A percentile compares a stretch with the other conserved stretches of the same genome.
Evolutionary conservation across 805 yeast genomes (phyloP).

Genomic region (Metschnikowia drakensbergensis): DNA sequence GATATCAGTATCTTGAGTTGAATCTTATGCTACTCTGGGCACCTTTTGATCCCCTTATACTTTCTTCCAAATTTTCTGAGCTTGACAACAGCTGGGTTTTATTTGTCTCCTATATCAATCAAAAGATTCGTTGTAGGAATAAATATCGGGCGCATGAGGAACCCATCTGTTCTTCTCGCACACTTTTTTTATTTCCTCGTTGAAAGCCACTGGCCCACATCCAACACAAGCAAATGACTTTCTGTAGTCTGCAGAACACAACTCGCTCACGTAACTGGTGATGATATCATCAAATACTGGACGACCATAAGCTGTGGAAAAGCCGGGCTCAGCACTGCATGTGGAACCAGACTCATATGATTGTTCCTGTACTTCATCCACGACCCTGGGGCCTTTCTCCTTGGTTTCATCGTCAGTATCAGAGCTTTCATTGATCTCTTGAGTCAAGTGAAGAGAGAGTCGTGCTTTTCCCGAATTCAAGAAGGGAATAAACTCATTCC

Average conservation of each 20-base stretch:
- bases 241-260: constrained; percentile 12
- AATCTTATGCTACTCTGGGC: too few species aligned
- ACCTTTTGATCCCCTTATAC: too few species aligned
- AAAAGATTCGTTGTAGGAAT: constrained; percentile 37
- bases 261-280: constrained; percentile 14
- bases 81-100: too few species aligned
- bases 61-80: not conserved
- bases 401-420: constrained; percentile 4
- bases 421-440: constrained; percentile 14
- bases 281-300: constrained; percentile 20
- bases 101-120: constrained; percentile 4
- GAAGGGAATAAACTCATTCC: constrained; percentile 28
- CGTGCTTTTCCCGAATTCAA: constrained; percentile 21
- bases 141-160: constrained; percentile 36
- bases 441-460: constrained; percentile 30
- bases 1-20: too few species aligned
- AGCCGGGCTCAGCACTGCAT: not conserved
- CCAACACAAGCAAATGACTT: constrained; percentile 36
- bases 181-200: constrained; percentile 24
- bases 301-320: constrained; percentile 14
- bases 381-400: constrained; percentile 1
- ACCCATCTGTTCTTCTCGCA: constrained; percentile 28
- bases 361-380: not conserved
- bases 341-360: constrained; percentile 3
- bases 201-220: constrained; percentile 40